Conservation (phyloP, 2,329 filamentous ascomycete species). For the Metarhizium robertsii region DNA sequence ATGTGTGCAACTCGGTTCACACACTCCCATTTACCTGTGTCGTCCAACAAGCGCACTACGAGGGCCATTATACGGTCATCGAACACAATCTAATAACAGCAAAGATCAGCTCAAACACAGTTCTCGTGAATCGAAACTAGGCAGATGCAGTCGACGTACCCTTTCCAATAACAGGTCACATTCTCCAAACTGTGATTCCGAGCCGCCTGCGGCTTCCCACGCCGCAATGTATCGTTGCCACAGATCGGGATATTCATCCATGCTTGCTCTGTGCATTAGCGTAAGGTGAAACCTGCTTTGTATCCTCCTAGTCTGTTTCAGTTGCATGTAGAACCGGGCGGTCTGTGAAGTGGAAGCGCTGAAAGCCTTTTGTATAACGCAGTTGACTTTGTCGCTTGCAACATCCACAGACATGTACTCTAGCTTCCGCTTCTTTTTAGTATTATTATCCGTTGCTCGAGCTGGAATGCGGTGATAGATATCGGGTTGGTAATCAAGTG, state of each 20-base stretch:
- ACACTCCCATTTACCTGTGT: conserved; percentile 52
- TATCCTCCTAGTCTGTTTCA: conserved; percentile 64
- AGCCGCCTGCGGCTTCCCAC: conserved; percentile 31
- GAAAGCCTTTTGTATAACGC: conserved; percentile 64
- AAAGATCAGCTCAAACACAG: neutral
- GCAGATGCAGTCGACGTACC: conserved; percentile 22
- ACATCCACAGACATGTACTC: conserved; percentile 50
- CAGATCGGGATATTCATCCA: conserved; percentile 52
- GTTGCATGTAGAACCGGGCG: conserved; percentile 58
- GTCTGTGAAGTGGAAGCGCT: conserved; percentile 35
- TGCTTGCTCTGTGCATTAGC: conserved; percentile 68
- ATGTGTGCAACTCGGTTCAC: conserved; percentile 77
- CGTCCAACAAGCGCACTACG: conserved; percentile 62
- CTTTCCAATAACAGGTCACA: conserved; percentile 57
- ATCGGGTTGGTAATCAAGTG: conserved; percentile 68
- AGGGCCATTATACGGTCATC: conserved; percentile 86
- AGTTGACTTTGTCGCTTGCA: conserved; percentile 29
- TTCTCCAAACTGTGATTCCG: conserved; percentile 40
- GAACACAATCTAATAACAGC: conserved; percentile 57
- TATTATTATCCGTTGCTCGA: conserved; percentile 10
- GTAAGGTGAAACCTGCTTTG: conserved; percentile 91
- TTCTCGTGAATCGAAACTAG: neutral
- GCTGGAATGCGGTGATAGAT: conserved; percentile 67
- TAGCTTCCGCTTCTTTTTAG: conserved; percentile 39
- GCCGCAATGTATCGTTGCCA: conserved; percentile 67